Percentiles rank a stretch among this genome's conserved stretches.
Conservation (phyloP, 2,329 filamentous ascomycete species). For the Verticillium nonalfalfae region DNA sequence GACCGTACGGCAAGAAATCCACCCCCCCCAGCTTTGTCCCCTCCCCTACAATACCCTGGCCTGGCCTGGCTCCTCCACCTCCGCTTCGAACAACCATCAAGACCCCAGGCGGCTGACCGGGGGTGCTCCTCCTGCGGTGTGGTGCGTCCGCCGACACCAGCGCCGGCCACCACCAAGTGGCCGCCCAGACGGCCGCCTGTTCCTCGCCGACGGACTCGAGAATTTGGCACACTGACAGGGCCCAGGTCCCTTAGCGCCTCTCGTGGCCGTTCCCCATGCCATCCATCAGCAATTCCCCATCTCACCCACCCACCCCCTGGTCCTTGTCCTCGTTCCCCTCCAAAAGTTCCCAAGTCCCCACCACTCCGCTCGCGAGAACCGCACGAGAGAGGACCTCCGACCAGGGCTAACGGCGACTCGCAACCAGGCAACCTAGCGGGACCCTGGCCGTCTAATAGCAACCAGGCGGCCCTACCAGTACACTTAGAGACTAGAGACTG, state of each 20-base stretch:
- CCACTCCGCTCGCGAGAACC: neutral
- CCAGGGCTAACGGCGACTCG: neutral
- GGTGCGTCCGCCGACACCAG: neutral
- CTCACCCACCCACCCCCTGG: constrained; percentile 6
- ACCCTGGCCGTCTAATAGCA: no score
- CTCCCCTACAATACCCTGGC: neutral
- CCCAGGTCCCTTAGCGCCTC: neutral
- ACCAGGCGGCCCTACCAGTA: neutral
- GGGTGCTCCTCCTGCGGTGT: neutral
- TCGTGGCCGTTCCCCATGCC: neutral
- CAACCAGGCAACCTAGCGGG: neutral
- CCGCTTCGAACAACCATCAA: neutral
- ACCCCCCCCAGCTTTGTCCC: neutral
- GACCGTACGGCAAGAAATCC: neutral
- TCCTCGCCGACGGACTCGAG: neutral
- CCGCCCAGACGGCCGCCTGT: neutral
- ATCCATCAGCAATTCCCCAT: constrained; percentile 12
- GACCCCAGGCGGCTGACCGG: neutral
- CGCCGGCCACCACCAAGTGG: neutral
- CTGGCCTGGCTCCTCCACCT: neutral
- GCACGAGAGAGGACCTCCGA: neutral
- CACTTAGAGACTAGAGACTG: neutral
- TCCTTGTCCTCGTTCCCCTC: constrained; percentile 2
- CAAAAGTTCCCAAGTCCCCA: neutral
- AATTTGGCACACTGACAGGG: neutral